A percentile compares a stretch with the other conserved stretches of the same genome.
phyloP scores from a whole-genome alignment of 2,329 filamentous ascomycete species.

The Apiospora sp. region DNA sequence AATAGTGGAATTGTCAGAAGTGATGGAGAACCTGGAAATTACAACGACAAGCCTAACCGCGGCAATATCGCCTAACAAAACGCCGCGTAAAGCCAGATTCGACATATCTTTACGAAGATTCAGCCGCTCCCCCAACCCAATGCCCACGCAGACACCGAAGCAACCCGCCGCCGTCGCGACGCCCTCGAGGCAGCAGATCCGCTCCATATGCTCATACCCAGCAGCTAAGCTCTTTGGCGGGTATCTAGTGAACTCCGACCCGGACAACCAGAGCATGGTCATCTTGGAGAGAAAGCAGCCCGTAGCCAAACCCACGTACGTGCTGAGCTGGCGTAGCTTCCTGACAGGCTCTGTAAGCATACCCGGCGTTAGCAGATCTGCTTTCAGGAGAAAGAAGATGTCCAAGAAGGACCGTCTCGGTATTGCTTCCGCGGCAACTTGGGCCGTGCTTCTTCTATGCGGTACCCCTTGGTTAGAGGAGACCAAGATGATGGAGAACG shows the following conservation, averaged over 20 bases:
- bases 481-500: not conserved
- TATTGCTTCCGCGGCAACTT: not conserved
- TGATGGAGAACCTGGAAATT: no score
- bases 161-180: no score
- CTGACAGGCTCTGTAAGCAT: not conserved
- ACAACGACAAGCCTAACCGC: no score
- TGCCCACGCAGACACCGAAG: no score
- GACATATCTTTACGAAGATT: no score
- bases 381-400: not conserved
- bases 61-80: no score
- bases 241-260: not conserved
- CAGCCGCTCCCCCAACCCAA: no score
- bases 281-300: not conserved
- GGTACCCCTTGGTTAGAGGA: not conserved
- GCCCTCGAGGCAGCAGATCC: not conserved
- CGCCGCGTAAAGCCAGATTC: no score
- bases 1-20: no score
- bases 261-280: not conserved
- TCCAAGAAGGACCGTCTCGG: not conserved
- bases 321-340: not conserved
- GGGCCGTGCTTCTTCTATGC: not conserved
- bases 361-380: not conserved
- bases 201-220: not conserved
- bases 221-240: not conserved
- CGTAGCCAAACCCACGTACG: not conserved